Conservation (phyloP, 176 grass and related monocot species). For the Miscanthus lutarioriparius region DNA sequence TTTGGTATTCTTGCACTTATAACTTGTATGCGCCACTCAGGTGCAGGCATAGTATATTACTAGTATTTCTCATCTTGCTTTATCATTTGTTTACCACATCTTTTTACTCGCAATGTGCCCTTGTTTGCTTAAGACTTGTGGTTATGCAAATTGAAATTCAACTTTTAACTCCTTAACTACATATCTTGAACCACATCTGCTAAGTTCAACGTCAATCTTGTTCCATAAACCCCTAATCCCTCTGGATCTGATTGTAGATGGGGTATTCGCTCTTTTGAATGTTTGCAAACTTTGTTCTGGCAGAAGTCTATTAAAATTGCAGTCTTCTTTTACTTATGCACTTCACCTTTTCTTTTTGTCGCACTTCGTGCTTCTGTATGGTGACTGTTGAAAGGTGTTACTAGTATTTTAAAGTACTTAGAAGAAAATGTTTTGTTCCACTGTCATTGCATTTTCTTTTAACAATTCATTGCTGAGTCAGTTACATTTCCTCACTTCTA, state of each 20-base stretch:
- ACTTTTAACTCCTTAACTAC: not conserved
- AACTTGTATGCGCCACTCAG: conserved; percentile 24
- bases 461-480: conserved; percentile 14
- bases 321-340: conserved; percentile 25
- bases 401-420: not conserved
- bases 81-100: conserved; percentile 8
- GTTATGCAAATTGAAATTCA: not conserved
- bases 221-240: not conserved
- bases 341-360: not conserved
- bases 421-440: not conserved
- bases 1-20: not conserved
- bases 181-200: not conserved
- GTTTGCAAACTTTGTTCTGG: not conserved
- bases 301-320: conserved; percentile 10
- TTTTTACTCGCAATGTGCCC: not conserved
- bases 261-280: not conserved
- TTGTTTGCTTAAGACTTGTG: conserved; percentile 6
- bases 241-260: not conserved
- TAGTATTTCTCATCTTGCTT: conserved; percentile 2
- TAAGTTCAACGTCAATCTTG: not conserved
- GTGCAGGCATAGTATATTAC: not conserved
- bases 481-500: conserved; percentile 30
- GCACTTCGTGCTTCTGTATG: not conserved
- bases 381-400: not conserved
- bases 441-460: not conserved